Conservation (phyloP, 2,329 filamentous ascomycete genomes). For the Xylaria sp. region DNA sequence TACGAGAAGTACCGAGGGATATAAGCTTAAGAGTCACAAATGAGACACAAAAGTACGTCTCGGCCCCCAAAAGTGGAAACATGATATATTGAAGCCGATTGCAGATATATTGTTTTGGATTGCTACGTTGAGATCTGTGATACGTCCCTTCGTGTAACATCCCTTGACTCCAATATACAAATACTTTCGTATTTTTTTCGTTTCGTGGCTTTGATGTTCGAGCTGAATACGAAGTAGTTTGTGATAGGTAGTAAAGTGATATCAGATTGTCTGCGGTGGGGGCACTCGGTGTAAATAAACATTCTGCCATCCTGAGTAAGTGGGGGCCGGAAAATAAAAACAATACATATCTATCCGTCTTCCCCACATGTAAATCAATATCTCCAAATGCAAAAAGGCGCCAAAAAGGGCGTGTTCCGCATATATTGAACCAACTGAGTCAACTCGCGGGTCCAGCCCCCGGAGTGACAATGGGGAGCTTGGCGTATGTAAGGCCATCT, state of each 20-base stretch:
- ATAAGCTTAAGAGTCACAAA: no score
- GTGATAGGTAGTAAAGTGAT: not conserved
- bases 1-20: no score
- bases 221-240: not conserved
- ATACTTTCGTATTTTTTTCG: not conserved
- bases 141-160: no score
- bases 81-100: conserved; percentile 4
- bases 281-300: not conserved
- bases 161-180: not conserved
- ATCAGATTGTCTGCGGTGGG: not conserved
- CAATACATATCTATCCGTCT: not conserved
- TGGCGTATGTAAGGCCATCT: not conserved
- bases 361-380: not conserved
- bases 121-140: conserved; percentile 3
- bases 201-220: not conserved
- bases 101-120: conserved; percentile 6
- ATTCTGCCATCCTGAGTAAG: not conserved
- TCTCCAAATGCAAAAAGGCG: no score
- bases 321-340: not conserved
- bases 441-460: not conserved
- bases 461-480: not conserved
- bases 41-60: not conserved
- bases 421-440: no score
- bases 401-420: no score
- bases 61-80: not conserved